Conservation (phyloP, 2,329 filamentous ascomycete species). For the Trichoderma simmonsii region DNA sequence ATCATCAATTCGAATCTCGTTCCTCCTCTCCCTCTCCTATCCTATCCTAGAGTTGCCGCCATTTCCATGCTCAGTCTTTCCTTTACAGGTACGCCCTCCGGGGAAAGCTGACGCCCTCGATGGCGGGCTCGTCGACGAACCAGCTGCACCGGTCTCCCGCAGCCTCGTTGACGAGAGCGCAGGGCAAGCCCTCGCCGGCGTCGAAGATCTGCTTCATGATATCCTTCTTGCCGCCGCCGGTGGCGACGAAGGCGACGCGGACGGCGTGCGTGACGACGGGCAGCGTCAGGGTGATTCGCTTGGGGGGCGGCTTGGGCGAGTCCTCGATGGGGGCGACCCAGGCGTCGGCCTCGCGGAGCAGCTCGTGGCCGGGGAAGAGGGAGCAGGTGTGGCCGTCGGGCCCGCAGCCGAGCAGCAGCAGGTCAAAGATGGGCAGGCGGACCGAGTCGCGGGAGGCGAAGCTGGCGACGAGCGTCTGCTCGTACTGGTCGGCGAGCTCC, state of each 20-base stretch:
- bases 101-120: constrained; percentile 81
- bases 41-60: background rate
- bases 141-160: constrained; percentile 86
- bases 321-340: constrained; percentile 93
- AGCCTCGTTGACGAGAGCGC: constrained; percentile 80
- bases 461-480: constrained; percentile 76
- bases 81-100: constrained; percentile 60
- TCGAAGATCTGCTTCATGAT: constrained; percentile 91
- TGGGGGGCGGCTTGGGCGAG: constrained; percentile 89
- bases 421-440: constrained; percentile 90
- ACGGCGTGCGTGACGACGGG: constrained; percentile 86
- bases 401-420: constrained; percentile 88
- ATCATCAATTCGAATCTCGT: constrained; percentile 1
- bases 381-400: constrained; percentile 98
- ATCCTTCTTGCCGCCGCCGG: constrained; percentile 83
- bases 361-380: constrained; percentile 84
- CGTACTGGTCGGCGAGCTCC: constrained; percentile 91
- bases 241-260: constrained; percentile 87
- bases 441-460: constrained; percentile 94
- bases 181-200: constrained; percentile 74
- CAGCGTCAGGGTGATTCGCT: constrained; percentile 86
- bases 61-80: background rate
- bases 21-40: background rate
- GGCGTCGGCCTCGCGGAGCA: constrained; percentile 80
- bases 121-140: constrained; percentile 86